Evolutionary conservation across 805 yeast genomes (phyloP).

Genomic region (Kazachstania africana): DNA sequence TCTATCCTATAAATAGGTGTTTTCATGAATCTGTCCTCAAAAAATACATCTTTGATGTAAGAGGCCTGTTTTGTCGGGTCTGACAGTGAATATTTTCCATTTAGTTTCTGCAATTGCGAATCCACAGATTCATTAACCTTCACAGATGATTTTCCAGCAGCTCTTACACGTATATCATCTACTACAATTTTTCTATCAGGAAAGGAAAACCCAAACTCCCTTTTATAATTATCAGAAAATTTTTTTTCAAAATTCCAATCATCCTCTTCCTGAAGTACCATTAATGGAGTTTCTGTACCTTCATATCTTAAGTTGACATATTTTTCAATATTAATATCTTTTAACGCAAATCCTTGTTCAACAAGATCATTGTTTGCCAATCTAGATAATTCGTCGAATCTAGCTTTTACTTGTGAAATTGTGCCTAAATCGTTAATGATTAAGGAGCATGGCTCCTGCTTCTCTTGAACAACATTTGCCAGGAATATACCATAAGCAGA

Average conservation of each 20-base stretch:
- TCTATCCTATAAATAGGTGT: constrained; percentile 48
- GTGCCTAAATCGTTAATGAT: constrained; percentile 26
- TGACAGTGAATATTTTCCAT: constrained; percentile 12
- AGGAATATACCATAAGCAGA: constrained; percentile 84
- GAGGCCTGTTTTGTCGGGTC: constrained; percentile 20
- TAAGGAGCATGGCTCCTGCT: constrained; percentile 59
- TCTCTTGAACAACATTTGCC: constrained; percentile 75
- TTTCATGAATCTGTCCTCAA: constrained; percentile 37
- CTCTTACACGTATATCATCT: constrained; percentile 66
- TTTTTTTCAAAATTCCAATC: constrained; percentile 29
- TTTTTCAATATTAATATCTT: constrained; percentile 42
- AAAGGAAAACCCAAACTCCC: constrained; percentile 65
- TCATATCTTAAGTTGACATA: constrained; percentile 69
- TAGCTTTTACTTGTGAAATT: constrained; percentile 27
- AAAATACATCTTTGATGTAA: constrained; percentile 40
- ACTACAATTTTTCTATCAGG: constrained; percentile 47
- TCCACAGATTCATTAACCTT: constrained; percentile 35
- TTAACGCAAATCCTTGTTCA: constrained; percentile 42
- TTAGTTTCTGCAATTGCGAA: constrained; percentile 36
- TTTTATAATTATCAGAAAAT: constrained; percentile 45
- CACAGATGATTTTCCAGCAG: constrained; percentile 48
- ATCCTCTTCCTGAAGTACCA: constrained; percentile 36
- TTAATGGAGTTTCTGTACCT: constrained; percentile 82
- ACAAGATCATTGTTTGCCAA: constrained; percentile 32
- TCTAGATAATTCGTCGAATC: constrained; percentile 34